phyloP scores from a whole-genome alignment of 345 rosid species.

The Corchorus capsularis region DNA sequence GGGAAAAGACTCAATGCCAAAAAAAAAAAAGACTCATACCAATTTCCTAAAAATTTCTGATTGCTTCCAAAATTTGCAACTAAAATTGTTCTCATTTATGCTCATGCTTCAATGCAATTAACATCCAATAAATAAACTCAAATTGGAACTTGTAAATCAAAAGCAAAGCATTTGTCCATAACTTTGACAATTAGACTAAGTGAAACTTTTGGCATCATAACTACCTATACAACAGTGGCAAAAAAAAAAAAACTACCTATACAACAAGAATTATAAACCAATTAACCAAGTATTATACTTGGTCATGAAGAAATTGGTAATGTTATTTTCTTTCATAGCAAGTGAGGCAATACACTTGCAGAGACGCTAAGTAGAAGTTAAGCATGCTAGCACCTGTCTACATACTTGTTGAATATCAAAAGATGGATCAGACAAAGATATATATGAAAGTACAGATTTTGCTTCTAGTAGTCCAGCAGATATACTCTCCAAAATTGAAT shows the following conservation, averaged over 20 bases:
- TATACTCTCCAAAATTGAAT: slow-evolving; percentile 58
- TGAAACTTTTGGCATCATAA: not conserved
- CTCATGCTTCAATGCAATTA: not conserved
- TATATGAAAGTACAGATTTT: slow-evolving; percentile 52
- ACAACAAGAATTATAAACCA: not conserved
- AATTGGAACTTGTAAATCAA: not conserved
- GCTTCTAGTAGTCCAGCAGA: slow-evolving; percentile 74
- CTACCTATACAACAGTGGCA: not conserved
- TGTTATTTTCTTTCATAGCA: not conserved
- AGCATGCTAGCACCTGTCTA: slow-evolving; percentile 57
- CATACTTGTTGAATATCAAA: slow-evolving; percentile 55
- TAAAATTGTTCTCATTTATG: too few species aligned
- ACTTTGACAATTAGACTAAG: not conserved
- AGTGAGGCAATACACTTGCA: not conserved
- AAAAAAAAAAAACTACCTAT: too few species aligned
- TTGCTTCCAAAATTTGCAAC: too few species aligned
- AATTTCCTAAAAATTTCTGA: too few species aligned
- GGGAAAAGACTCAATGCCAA: too few species aligned
- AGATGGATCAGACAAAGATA: slow-evolving; percentile 61
- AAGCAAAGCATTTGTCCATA: too few species aligned
- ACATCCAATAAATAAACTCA: not conserved
- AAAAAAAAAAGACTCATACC: too few species aligned
- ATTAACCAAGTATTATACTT: not conserved
- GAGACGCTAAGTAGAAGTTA: slow-evolving; percentile 37
- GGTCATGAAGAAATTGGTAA: slow-evolving; percentile 1